These are phyloP conservation scores for Platanus orientalis DNA, from an alignment of 164 flowering plant genomes.

Conservation along the genomic window DNA sequence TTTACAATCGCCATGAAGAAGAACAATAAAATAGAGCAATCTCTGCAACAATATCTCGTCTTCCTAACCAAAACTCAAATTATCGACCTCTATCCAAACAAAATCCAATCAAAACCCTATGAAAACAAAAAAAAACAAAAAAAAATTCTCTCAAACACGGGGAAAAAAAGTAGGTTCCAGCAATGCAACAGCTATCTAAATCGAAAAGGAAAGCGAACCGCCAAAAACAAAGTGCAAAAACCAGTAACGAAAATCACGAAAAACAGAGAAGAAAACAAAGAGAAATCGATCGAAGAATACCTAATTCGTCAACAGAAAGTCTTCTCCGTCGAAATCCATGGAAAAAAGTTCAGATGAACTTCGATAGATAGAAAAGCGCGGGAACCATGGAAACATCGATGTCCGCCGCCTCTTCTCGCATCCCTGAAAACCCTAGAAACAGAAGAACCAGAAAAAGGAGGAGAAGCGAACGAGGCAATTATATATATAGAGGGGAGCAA, in stretches of 20 bases:
- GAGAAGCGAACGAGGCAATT: neutral
- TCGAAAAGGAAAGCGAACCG: neutral
- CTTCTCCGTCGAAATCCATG: slow-evolving; percentile 3
- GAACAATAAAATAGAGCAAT: slow-evolving; percentile 6
- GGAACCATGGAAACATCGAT: neutral
- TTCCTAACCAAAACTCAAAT: slow-evolving; percentile 4
- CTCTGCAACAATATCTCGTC: slow-evolving; percentile 1
- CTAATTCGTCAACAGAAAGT: slow-evolving; percentile 14
- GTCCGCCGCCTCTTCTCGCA: neutral
- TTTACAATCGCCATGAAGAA: slow-evolving; percentile 72
- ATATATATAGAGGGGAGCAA: neutral
- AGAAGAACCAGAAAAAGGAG: neutral
- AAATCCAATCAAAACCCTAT: slow-evolving; percentile 25
- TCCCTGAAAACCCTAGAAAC: slow-evolving; percentile 20
- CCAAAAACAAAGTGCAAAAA: neutral
- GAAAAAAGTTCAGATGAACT: slow-evolving; percentile 1
- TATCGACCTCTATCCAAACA: slow-evolving; percentile 6
- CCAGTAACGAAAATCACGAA: neutral
- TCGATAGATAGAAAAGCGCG: slow-evolving; percentile 3
- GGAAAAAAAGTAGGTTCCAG: neutral
- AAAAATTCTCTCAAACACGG: slow-evolving; percentile 2
- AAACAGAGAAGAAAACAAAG: neutral
- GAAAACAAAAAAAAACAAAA: slow-evolving; percentile 10
- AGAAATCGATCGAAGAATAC: slow-evolving; percentile 16
- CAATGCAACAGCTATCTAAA: slow-evolving; percentile 1